Conservation (phyloP, 2,329 filamentous ascomycete species). For the Pseudogymnoascus destructans region DNA sequence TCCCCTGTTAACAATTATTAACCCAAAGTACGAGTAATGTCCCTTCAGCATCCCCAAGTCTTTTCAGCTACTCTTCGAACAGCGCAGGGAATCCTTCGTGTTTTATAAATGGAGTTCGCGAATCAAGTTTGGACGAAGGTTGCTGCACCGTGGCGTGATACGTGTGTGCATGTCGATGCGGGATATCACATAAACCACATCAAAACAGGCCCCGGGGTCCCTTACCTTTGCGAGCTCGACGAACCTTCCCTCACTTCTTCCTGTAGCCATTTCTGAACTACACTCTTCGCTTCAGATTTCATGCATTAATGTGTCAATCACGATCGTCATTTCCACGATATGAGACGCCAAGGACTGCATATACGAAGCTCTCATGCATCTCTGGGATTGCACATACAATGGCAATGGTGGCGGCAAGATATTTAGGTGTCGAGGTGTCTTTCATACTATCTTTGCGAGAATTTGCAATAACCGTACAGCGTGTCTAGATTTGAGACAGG, state of each 20-base stretch:
- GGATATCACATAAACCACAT: neutral
- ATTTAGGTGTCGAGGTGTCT: neutral
- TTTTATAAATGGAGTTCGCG: neutral
- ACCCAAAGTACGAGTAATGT: no score
- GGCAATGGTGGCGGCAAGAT: neutral
- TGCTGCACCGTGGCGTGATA: neutral
- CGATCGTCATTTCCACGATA: neutral
- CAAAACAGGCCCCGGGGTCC: neutral
- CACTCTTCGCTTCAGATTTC: neutral
- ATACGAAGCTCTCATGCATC: neutral
- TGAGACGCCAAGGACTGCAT: neutral
- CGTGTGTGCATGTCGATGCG: neutral
- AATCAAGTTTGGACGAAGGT: neutral
- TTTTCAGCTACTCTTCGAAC: neutral
- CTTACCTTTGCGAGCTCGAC: neutral
- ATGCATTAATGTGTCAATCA: neutral
- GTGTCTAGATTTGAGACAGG: neutral
- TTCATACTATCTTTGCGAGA: neutral
- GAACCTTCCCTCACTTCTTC: neutral
- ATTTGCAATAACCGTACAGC: neutral
- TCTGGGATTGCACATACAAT: neutral
- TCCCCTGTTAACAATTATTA: no score
- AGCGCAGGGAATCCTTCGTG: neutral
- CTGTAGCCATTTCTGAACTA: conserved; percentile 1
- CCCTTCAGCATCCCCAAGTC: neutral